Percentiles rank a stretch among this genome's conserved stretches.
Conservation (phyloP, 768 basidiomycete genomes). For the Saitozyma sp. region DNA sequence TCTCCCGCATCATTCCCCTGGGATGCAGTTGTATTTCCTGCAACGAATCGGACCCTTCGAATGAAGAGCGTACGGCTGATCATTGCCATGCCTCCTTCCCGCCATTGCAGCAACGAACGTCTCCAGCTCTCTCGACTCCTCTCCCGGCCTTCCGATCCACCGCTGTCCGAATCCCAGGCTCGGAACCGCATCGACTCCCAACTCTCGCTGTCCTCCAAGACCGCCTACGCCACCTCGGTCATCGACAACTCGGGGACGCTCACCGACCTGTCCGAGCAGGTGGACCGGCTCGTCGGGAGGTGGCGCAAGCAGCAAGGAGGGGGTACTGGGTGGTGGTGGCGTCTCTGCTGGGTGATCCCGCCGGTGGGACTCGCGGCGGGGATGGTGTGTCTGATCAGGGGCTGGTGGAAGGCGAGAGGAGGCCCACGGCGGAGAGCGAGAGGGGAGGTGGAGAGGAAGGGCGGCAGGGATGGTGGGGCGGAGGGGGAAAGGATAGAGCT, state of each 20-base stretch:
- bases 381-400: slow-evolving; percentile 29
- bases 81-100: too few species aligned
- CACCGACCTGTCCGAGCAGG: slow-evolving; percentile 64
- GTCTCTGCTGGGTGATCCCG: slow-evolving; percentile 58
- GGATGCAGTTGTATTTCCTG: not conserved
- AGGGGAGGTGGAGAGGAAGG: slow-evolving; percentile 34
- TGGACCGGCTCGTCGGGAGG: slow-evolving; percentile 57
- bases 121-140: slow-evolving; percentile 82
- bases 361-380: slow-evolving; percentile 54
- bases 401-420: slow-evolving; percentile 24
- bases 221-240: slow-evolving; percentile 78
- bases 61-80: not conserved
- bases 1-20: too few species aligned
- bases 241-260: slow-evolving; percentile 83
- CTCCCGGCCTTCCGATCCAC: slow-evolving; percentile 58
- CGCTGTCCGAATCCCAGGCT: slow-evolving; percentile 65
- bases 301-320: slow-evolving; percentile 49
- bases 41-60: not conserved
- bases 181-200: slow-evolving; percentile 74
- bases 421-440: slow-evolving; percentile 34
- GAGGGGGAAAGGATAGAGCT: slow-evolving; percentile 41
- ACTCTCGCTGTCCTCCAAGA: slow-evolving; percentile 73
- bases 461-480: slow-evolving; percentile 5
- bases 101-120: slow-evolving; percentile 65
- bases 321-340: slow-evolving; percentile 54